Percentiles rank a stretch among this genome's conserved stretches.
These are phyloP conservation scores for Stellera chamaejasme DNA, from an alignment of 345 rosid species.

Conservation along the genomic window DNA sequence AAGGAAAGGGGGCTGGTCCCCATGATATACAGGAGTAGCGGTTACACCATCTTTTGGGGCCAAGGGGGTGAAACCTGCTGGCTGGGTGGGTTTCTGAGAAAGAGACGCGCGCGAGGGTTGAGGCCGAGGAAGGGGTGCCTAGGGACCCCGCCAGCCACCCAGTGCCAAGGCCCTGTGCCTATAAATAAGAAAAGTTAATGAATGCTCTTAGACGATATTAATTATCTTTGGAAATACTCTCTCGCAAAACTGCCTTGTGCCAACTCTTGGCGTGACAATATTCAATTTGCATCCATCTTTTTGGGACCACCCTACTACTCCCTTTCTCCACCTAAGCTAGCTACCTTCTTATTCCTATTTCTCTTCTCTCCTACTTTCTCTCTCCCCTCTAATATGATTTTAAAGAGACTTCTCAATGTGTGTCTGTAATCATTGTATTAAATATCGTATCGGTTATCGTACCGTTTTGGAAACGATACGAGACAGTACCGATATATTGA, in stretches of 20 bases:
- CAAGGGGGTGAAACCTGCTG: conserved; percentile 19
- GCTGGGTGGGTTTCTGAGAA: conserved; percentile 1
- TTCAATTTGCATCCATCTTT: conserved; percentile 26
- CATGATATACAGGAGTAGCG: conserved; percentile 9
- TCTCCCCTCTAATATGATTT: conserved; percentile 17
- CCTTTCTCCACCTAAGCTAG: neutral
- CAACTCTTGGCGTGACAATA: conserved; percentile 37
- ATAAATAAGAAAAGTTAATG: conserved; percentile 16
- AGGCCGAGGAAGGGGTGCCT: neutral
- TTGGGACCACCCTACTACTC: conserved; percentile 32
- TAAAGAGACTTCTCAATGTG: too few relatives aligned
- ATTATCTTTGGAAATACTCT: conserved; percentile 21
- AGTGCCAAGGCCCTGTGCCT: conserved; percentile 27
- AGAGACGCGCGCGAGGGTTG: conserved; percentile 3
- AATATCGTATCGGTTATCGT: too few relatives aligned
- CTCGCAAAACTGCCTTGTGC: conserved; percentile 23
- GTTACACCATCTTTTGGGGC: conserved; percentile 14
- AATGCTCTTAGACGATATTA: conserved; percentile 29
- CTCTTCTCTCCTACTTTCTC: conserved; percentile 2
- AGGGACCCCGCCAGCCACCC: conserved; percentile 26
- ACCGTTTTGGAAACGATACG: too few relatives aligned
- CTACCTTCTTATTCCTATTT: neutral
- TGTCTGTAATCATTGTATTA: too few relatives aligned
- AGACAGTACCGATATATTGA: too few relatives aligned
- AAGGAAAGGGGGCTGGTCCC: conserved; percentile 28